Percentiles rank a stretch among this genome's conserved stretches.
phyloP scores from a whole-genome alignment of 306 rosid genomes.

The apple (Malus domestica) region DNA sequence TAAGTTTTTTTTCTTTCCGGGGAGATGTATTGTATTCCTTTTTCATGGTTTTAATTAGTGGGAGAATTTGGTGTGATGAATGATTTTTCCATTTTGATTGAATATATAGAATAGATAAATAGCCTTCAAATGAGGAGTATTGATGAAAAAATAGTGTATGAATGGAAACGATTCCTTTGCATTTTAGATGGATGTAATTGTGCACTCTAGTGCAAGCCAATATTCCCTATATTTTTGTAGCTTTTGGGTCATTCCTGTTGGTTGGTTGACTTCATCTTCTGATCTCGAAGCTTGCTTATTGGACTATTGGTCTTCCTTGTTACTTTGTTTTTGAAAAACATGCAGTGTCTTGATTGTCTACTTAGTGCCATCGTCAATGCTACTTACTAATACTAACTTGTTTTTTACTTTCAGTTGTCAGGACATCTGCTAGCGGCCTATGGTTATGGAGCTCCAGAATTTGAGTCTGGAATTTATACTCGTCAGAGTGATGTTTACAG shows the following conservation, averaged over 20 bases:
- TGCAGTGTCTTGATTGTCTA: background rate
- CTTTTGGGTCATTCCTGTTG: background rate
- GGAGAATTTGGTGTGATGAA: background rate
- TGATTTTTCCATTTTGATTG: background rate
- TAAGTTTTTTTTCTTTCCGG: background rate
- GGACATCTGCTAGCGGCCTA: slow-evolving; percentile 67
- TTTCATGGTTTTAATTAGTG: background rate
- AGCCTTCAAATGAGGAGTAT: background rate
- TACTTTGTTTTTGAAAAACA: background rate
- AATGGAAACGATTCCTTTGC: background rate
- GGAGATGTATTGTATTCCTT: background rate
- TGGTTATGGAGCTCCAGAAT: slow-evolving; percentile 97
- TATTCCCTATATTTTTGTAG: background rate
- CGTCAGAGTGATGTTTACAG: slow-evolving; percentile 78
- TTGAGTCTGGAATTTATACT: slow-evolving; percentile 84
- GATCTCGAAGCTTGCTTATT: background rate
- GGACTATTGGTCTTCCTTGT: background rate
- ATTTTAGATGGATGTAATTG: background rate
- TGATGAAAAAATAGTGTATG: background rate
- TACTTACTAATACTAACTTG: background rate
- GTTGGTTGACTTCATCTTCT: background rate
- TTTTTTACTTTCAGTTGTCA: slow-evolving; percentile 57
- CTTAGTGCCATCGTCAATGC: background rate
- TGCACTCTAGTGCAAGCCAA: background rate
- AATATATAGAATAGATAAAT: background rate